Percentiles rank a stretch among this genome's conserved stretches.
Conservation (phyloP, 2,329 filamentous ascomycete species). For the Aspergillus tanneri region DNA sequence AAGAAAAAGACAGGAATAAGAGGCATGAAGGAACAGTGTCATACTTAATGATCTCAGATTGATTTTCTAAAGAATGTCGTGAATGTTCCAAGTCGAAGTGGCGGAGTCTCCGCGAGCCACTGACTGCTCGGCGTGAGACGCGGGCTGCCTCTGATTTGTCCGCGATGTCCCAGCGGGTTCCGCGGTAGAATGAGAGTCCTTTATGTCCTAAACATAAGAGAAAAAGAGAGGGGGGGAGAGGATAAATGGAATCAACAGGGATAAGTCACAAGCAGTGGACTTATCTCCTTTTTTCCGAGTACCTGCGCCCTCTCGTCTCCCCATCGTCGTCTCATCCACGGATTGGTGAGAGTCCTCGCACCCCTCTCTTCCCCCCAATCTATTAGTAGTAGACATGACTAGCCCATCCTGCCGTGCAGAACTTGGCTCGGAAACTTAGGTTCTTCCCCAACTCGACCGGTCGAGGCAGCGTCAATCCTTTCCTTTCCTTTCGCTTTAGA, state of each 20-base stretch:
- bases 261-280: neutral
- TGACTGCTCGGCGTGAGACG: constrained; percentile 18
- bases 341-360: neutral
- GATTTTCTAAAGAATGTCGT: too few species aligned
- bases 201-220: constrained; percentile 1
- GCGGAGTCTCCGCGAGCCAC: too few species aligned
- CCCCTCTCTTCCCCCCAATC: neutral
- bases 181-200: constrained; percentile 1
- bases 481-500: neutral
- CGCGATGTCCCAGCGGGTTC: constrained; percentile 6
- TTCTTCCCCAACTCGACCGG: neutral
- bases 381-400: neutral
- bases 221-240: neutral
- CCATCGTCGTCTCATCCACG: neutral
- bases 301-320: neutral
- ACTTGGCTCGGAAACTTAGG: neutral
- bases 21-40: neutral
- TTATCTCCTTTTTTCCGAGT: too few species aligned
- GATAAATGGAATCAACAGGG: neutral
- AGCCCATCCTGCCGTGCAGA: neutral
- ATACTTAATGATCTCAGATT: too few species aligned
- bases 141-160: constrained; percentile 23
- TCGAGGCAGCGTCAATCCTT: neutral
- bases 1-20: neutral
- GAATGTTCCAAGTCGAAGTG: too few species aligned